Base-by-base conservation (phyloP, 768 basidiomycete genomes). In the Vishniacozyma victoriae region DNA sequence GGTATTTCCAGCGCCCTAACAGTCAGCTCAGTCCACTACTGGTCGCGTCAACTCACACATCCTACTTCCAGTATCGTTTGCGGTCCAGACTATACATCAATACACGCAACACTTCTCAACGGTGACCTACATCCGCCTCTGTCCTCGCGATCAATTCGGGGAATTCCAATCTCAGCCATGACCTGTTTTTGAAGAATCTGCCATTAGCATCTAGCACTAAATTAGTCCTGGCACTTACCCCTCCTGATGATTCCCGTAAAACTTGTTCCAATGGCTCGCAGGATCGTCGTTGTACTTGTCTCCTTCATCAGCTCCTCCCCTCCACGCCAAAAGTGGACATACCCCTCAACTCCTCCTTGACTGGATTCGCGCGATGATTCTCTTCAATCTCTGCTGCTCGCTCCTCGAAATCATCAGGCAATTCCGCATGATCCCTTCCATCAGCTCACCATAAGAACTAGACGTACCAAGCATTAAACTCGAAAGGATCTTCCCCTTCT, bases 141-240 rank as follows among this genome's bases (percentile, higher is more conserved):
- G 84, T 78, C 1, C 84, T 83, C 11, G 77, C 77, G 20, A 85
- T 75, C 18, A 97, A 78, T 62, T 96, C 91, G 0, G 86, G 87
- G 62, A 97, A 97, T 70, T 99, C 95, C n/a, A 87, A 81, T 59
- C 86, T 81, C 24, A 97, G 76, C 93, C 95, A 99, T 75, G 89
- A 87, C 48, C 95, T 78, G 72, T 97, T 83, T 33, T 87, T 84
- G 76, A 97, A 99, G 74, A 99, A 97, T 58, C 92, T 91, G n/a
- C n/a, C 29, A 1, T 48, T 24, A 42, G 20, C 46, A 25, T 6
- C 12, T 6, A 29, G 3, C 14, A 15, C 3, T 39, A 24, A 25
- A 23, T 33, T 16, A 41, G 45, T 13, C 18, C 4, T 18, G 43
- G 15, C 14, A 58, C 61, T 39, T 19, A 67, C 63, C 52, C 50